Evolutionary conservation across 2,329 filamentous ascomycete species (phyloP).

Genomic region (Ophiosphaerella korrae): DNA sequence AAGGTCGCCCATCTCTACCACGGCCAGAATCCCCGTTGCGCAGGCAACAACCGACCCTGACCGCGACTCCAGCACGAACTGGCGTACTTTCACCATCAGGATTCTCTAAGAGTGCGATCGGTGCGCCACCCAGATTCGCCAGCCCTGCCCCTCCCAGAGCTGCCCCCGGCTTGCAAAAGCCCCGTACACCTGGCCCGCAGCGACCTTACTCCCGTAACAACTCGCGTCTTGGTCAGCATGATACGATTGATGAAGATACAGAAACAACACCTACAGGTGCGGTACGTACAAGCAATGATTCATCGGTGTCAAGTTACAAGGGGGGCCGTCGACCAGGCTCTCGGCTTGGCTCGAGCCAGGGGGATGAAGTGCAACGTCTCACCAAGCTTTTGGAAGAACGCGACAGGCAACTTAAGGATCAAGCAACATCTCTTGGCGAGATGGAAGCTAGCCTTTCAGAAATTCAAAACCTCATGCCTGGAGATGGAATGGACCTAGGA

Average conservation of each 20-base stretch:
- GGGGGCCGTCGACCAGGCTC: slow-evolving; percentile 28
- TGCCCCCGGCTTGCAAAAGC: slow-evolving; percentile 59
- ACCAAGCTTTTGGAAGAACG: slow-evolving; percentile 78
- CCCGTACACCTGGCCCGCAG: slow-evolving; percentile 48
- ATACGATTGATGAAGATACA: slow-evolving; percentile 47
- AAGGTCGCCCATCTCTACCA: slow-evolving; percentile 75
- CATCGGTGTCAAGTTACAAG: slow-evolving; percentile 52
- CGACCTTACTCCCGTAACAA: slow-evolving; percentile 55
- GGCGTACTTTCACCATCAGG: slow-evolving; percentile 60
- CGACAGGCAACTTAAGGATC: slow-evolving; percentile 86
- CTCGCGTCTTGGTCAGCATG: slow-evolving; percentile 52
- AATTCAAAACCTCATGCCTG: slow-evolving; percentile 72
- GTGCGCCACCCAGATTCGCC: slow-evolving; percentile 63
- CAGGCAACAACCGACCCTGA: slow-evolving; percentile 55
- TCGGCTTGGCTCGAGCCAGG: slow-evolving; percentile 43
- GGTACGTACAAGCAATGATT: slow-evolving; percentile 59
- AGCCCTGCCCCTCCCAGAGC: slow-evolving; percentile 64
- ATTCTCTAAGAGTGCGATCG: slow-evolving; percentile 59
- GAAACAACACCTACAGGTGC: slow-evolving; percentile 58
- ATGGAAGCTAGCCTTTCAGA: slow-evolving; percentile 91
- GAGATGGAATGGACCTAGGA: slow-evolving; percentile 55
- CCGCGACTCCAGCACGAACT: slow-evolving; percentile 57
- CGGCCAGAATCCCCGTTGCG: slow-evolving; percentile 86
- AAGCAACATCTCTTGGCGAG: slow-evolving; percentile 79
- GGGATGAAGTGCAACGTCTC: slow-evolving; percentile 74